These are phyloP conservation scores for Lodderomyces metapsilosis DNA, from an alignment of 1,139 yeast genomes.

Conservation along the genomic window DNA sequence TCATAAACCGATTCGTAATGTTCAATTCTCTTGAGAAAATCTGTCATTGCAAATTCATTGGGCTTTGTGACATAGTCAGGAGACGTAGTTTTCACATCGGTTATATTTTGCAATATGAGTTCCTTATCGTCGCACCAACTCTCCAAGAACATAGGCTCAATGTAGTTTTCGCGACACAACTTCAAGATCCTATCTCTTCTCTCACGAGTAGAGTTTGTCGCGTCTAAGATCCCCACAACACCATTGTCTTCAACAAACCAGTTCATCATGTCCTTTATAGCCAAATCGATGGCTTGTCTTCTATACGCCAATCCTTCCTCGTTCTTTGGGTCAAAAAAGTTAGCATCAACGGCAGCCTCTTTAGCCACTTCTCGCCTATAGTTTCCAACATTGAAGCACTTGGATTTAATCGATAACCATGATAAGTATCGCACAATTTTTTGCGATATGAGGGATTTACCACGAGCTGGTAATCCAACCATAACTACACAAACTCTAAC, in stretches of 20 bases:
- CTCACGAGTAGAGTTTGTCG: conserved; percentile 68
- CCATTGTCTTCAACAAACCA: conserved; percentile 86
- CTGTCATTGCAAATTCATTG: conserved; percentile 68
- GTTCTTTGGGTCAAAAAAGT: conserved; percentile 73
- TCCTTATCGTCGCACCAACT: conserved; percentile 86
- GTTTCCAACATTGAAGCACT: conserved; percentile 85
- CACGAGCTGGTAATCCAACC: conserved; percentile 66
- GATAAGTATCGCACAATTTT: conserved; percentile 84
- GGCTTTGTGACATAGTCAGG: conserved; percentile 81
- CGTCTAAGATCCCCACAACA: conserved; percentile 90
- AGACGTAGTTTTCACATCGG: conserved; percentile 82
- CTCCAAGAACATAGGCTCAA: conserved; percentile 90
- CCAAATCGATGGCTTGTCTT: conserved; percentile 66
- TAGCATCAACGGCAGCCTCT: conserved; percentile 47
- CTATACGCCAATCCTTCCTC: conserved; percentile 61
- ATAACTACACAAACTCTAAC: conserved; percentile 73
- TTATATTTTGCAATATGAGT: conserved; percentile 71
- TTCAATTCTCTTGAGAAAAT: conserved; percentile 70
- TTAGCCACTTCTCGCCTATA: conserved; percentile 65
- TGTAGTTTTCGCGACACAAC: conserved; percentile 61
- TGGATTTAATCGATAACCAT: conserved; percentile 87
- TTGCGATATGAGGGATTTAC: conserved; percentile 78
- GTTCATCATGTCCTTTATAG: conserved; percentile 78
- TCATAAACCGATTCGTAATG: conserved; percentile 75
- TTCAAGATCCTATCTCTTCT: conserved; percentile 67